Evolutionary conservation across 768 basidiomycete genomes (phyloP).

Genomic region (Lactarius trivialis): DNA sequence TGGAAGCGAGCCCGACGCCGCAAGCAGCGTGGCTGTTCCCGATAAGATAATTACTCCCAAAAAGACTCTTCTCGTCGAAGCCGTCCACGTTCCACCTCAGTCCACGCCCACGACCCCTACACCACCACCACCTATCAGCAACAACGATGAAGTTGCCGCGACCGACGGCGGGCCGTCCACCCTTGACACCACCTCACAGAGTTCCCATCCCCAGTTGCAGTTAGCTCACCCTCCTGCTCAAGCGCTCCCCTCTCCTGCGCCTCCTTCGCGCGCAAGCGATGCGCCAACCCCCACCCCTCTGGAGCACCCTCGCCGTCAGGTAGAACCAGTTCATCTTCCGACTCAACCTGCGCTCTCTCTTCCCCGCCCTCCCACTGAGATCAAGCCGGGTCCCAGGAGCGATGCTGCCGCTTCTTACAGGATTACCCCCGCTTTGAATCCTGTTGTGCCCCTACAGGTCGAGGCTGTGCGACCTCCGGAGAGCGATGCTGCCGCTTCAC

Average conservation of each 20-base stretch:
- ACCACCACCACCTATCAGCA: not conserved
- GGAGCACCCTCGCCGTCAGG: not conserved
- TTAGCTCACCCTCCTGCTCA: not conserved
- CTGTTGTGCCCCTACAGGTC: not conserved
- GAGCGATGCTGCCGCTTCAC: not conserved
- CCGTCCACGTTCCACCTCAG: not conserved
- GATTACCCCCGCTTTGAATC: too few relatives aligned
- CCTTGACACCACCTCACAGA: not conserved
- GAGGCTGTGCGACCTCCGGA: not conserved
- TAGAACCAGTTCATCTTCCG: not conserved
- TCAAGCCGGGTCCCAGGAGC: too few relatives aligned
- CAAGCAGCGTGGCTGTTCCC: not conserved
- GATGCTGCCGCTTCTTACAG: not conserved
- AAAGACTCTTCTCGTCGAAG: not conserved
- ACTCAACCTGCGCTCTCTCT: not conserved
- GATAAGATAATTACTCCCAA: not conserved
- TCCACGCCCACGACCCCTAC: not conserved
- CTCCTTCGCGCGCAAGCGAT: not conserved
- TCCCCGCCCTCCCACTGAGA: not conserved
- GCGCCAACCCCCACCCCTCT: not conserved
- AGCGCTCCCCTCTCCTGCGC: not conserved
- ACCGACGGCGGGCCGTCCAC: not conserved
- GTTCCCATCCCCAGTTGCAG: not conserved
- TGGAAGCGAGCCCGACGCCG: not conserved
- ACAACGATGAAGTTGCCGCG: not conserved